Evolutionary conservation across 2,329 filamentous ascomycete species (phyloP), one percentile per base, ranked within the genome.

Genomic region (Ploettnerulaceae sp.): DNA sequence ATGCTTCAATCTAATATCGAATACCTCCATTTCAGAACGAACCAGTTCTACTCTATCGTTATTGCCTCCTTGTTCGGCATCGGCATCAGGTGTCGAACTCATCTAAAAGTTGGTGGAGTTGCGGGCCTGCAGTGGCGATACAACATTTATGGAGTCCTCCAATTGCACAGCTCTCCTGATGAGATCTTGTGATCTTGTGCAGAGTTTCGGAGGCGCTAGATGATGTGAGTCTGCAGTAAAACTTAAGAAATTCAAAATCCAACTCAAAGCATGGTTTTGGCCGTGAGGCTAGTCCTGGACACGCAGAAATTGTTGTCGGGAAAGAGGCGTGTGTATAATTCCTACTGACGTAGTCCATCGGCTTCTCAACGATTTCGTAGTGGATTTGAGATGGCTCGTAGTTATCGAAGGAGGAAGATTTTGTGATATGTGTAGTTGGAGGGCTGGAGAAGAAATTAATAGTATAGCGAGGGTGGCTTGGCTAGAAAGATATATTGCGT

Each of bases 351-450:
- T 86, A 15, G 74, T 72, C 2, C 82, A 87, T 68, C 69, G 79
- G 5, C 64, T 86, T 48, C 55, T 84, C 11, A 70, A 81, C 50
- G 79, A 85, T 59, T 42, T 73, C 35, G 68, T 14, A 69, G 71
- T 2, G 70, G 66, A 1, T 86, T 86, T 59, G 66, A 76, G 59
- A 84, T 86, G 81, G 75, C 86, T 0, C 83, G 82, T 1, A 74
- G 72, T 37, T 86, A 87, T 69, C 82, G 80, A n/a, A 0, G 66
- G 54, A 18, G 67, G 67, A 12, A 71, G 69, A 46, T 54, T 63
- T 14, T 87, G 81, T 81, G 81, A 86, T 63, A 86, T 87, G 83
- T 86, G 82, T 56, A 84, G 86, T 67, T 82, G 82, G 1, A 69
- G 69, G 41, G 57, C 68, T 28, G 76, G 70, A 0, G 82, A 84